These are phyloP conservation scores for Cladosporium colombiae DNA, from an alignment of 2,329 filamentous ascomycete species.

Conservation along the genomic window DNA sequence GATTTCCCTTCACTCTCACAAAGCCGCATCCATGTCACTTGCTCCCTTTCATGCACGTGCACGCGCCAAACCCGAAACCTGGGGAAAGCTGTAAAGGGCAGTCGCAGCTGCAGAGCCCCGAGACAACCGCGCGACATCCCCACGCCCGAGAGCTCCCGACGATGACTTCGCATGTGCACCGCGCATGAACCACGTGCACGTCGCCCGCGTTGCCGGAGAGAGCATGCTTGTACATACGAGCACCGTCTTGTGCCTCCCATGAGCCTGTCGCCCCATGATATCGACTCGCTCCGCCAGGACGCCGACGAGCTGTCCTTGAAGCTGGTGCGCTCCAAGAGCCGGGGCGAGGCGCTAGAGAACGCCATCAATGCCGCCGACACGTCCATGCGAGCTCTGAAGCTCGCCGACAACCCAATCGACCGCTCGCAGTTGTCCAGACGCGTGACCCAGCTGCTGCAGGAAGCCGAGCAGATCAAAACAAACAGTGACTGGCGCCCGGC, in stretches of 20 bases:
- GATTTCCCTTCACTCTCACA: not conserved
- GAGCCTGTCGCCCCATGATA: slow-evolving; percentile 24
- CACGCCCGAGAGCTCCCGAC: slow-evolving; percentile 3
- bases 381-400: slow-evolving; percentile 73
- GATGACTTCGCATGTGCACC: slow-evolving; percentile 8
- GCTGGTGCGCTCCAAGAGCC: slow-evolving; percentile 28
- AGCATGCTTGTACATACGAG: slow-evolving; percentile 10
- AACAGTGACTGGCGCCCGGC: slow-evolving; percentile 32
- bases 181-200: not conserved
- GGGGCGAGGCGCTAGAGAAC: slow-evolving; percentile 26
- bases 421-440: slow-evolving; percentile 66
- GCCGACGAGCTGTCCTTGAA: slow-evolving; percentile 26
- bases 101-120: not conserved
- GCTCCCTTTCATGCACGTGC: not conserved
- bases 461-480: slow-evolving; percentile 74
- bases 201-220: not conserved
- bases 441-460: slow-evolving; percentile 67
- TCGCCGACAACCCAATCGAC: slow-evolving; percentile 62
- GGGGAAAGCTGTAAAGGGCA: not conserved
- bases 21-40: not conserved
- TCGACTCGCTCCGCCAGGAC: slow-evolving; percentile 28
- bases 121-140: not conserved
- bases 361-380: slow-evolving; percentile 72
- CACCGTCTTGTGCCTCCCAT: slow-evolving; percentile 15
- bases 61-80: not conserved